phyloP scores from a whole-genome alignment of 2,329 filamentous ascomycete species.

The Lizonia empirigonia region DNA sequence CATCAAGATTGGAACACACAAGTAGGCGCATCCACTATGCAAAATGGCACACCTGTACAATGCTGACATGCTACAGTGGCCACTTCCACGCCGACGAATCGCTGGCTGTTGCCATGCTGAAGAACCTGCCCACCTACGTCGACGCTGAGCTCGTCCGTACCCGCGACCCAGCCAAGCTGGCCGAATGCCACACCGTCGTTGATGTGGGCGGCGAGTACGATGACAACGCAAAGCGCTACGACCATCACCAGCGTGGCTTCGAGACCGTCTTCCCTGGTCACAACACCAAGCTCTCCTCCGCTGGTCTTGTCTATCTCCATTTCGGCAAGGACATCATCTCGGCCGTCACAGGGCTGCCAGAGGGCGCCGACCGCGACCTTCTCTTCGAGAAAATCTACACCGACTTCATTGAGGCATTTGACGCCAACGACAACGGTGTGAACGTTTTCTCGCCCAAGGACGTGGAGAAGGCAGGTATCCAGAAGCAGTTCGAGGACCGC shows the following conservation, averaged over 20 bases:
- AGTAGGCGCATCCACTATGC: slow-evolving; percentile 49
- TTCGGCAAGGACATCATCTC: slow-evolving; percentile 87
- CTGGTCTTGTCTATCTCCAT: slow-evolving; percentile 93
- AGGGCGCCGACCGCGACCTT: slow-evolving; percentile 70
- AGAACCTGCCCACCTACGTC: slow-evolving; percentile 80
- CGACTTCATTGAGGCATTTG: slow-evolving; percentile 92
- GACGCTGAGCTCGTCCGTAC: slow-evolving; percentile 79
- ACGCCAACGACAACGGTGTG: slow-evolving; percentile 97
- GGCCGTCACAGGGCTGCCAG: slow-evolving; percentile 63
- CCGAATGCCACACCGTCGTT: slow-evolving; percentile 89
- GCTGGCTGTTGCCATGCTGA: slow-evolving; percentile 93
- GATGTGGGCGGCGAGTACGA: slow-evolving; percentile 98
- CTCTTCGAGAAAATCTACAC: slow-evolving; percentile 90
- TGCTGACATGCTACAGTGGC: slow-evolving; percentile 58
- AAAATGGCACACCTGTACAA: background rate
- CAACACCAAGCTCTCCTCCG: slow-evolving; percentile 87
- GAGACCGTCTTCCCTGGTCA: slow-evolving; percentile 81
- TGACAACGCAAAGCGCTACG: slow-evolving; percentile 75
- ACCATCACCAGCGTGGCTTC: slow-evolving; percentile 97
- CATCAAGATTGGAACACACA: slow-evolving; percentile 87
- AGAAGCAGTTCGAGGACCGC: slow-evolving; percentile 82
- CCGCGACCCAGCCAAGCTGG: slow-evolving; percentile 78
- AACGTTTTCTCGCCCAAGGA: slow-evolving; percentile 75
- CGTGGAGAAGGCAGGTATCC: slow-evolving; percentile 71
- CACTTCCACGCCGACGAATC: slow-evolving; percentile 99